These are phyloP conservation scores for Epichloe amarillans DNA, from an alignment of 2,329 filamentous ascomycete species.

Conservation along the genomic window DNA sequence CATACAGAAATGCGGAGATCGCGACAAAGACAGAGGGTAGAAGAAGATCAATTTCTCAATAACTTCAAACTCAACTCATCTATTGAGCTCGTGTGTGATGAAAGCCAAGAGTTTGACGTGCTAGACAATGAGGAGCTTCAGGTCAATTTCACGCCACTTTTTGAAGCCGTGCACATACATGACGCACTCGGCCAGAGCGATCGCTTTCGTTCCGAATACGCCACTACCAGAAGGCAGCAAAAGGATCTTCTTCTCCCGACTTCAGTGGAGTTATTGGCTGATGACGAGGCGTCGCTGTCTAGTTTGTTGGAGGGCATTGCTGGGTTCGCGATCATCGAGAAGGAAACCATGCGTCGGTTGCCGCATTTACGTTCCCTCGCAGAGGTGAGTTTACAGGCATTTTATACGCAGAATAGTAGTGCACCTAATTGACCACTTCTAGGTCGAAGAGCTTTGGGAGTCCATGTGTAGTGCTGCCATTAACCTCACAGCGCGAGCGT, in stretches of 20 bases:
- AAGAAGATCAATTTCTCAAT: constrained; percentile 59
- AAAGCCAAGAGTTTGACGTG: constrained; percentile 90
- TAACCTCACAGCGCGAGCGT: constrained; percentile 62
- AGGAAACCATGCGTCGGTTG: constrained; percentile 76
- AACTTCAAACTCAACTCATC: constrained; percentile 91
- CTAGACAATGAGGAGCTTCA: constrained; percentile 90
- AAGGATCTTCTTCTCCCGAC: constrained; percentile 79
- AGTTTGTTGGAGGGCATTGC: constrained; percentile 86
- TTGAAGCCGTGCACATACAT: constrained; percentile 93
- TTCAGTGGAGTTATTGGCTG: constrained; percentile 62
- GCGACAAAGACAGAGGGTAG: constrained; percentile 69
- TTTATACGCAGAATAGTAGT: neutral
- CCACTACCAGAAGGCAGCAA: constrained; percentile 77
- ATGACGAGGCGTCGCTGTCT: constrained; percentile 77
- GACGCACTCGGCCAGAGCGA: constrained; percentile 87
- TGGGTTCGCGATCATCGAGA: constrained; percentile 93
- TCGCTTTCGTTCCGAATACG: constrained; percentile 81
- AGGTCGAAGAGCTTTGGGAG: constrained; percentile 98
- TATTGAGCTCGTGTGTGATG: constrained; percentile 89
- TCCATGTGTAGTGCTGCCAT: constrained; percentile 90
- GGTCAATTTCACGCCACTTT: constrained; percentile 87
- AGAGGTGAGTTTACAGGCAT: constrained; percentile 47
- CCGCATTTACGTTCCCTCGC: constrained; percentile 71
- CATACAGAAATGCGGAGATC: constrained; percentile 80
- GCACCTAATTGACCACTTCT: neutral